These are phyloP conservation scores for Pestalotiopsis fici DNA, from an alignment of 2,329 filamentous ascomycete species.

Conservation along the genomic window DNA sequence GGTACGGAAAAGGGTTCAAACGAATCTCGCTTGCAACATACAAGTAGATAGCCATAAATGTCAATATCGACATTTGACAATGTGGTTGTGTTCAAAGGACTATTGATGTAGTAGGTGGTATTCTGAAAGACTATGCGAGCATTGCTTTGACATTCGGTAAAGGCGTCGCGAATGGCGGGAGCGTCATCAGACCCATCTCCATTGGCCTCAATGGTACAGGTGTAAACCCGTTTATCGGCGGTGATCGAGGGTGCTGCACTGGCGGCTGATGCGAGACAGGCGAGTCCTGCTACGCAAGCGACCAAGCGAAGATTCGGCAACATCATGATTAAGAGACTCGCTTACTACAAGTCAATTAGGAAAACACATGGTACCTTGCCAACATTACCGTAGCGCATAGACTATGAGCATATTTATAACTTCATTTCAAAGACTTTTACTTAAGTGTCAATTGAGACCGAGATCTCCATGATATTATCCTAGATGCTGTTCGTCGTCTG, in stretches of 20 bases:
- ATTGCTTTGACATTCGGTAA: slow-evolving; percentile 34
- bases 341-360: background rate
- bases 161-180: slow-evolving; percentile 41
- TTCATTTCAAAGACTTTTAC: background rate
- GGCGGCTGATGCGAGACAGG: background rate
- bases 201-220: background rate
- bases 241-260: background rate
- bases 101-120: slow-evolving; percentile 43
- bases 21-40: slow-evolving; percentile 26
- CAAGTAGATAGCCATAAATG: slow-evolving; percentile 34
- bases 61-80: slow-evolving; percentile 44
- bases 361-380: background rate
- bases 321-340: background rate
- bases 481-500: background rate
- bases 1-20: background rate
- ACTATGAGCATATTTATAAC: background rate
- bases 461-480: background rate
- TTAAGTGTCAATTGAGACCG: background rate
- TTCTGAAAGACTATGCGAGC: slow-evolving; percentile 41
- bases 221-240: background rate
- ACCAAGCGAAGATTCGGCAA: background rate
- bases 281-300: background rate
- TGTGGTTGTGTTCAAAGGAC: slow-evolving; percentile 43
- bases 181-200: slow-evolving; percentile 33
- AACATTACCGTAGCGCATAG: background rate